Evolutionary conservation across 257 asterid genomes (phyloP).

Genomic region (Forsythia suspensa): DNA sequence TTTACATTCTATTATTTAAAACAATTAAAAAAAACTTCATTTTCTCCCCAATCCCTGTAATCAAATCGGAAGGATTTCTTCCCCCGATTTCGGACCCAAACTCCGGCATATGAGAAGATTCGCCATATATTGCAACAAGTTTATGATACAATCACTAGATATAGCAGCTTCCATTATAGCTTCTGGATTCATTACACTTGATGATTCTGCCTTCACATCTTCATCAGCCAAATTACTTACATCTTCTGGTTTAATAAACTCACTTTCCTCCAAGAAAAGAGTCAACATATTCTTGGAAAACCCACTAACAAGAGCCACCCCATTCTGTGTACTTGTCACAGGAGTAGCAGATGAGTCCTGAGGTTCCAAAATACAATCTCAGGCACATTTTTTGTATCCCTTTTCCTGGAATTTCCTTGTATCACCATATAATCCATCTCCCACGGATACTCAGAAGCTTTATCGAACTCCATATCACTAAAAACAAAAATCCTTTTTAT

Average conservation of each 20-base stretch:
- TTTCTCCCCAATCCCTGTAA: too few relatives aligned
- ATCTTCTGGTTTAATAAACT: slow-evolving; percentile 30
- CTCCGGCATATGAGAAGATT: too few relatives aligned
- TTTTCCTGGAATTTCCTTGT: slow-evolving; percentile 47
- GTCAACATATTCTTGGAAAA: slow-evolving; percentile 54
- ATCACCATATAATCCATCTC: slow-evolving; percentile 53
- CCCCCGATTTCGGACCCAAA: too few relatives aligned
- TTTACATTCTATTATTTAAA: too few relatives aligned
- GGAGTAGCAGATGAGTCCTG: slow-evolving; percentile 53
- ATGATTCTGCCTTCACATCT: not conserved
- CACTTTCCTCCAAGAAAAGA: slow-evolving; percentile 52
- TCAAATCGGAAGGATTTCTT: too few relatives aligned
- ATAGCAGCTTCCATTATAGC: slow-evolving; percentile 52
- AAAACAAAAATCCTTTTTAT: not conserved
- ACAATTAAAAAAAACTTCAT: too few relatives aligned
- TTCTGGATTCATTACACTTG: slow-evolving; percentile 24
- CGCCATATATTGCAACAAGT: too few relatives aligned
- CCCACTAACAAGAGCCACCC: slow-evolving; percentile 63
- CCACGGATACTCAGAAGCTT: slow-evolving; percentile 42
- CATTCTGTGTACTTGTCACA: slow-evolving; percentile 44
- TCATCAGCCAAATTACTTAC: slow-evolving; percentile 45
- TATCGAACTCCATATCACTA: slow-evolving; percentile 35
- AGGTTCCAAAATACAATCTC: slow-evolving; percentile 75
- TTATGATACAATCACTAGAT: slow-evolving; percentile 45
- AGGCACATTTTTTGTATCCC: slow-evolving; percentile 49